Evolutionary conservation across 495 filamentous ascomycete species (phyloP).

Genomic region (Cladorrhinum samala): DNA sequence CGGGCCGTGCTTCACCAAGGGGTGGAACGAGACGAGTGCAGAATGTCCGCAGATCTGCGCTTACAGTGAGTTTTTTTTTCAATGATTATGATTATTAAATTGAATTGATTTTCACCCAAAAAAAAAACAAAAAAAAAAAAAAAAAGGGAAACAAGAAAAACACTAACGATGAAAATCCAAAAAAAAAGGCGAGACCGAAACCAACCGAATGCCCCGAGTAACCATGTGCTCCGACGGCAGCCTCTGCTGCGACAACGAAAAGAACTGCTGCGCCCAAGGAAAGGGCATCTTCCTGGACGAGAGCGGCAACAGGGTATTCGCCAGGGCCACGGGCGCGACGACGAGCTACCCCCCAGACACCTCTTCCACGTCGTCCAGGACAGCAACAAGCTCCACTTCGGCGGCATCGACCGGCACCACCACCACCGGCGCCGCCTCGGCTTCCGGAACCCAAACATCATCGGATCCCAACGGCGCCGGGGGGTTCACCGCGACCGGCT

Average conservation of each 20-base stretch:
- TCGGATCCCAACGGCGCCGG: neutral
- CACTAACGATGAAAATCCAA: neutral
- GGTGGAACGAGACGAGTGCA: constrained; percentile 9
- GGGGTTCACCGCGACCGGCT: too few relatives aligned
- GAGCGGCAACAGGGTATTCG: constrained; percentile 10
- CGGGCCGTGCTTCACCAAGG: constrained; percentile 17
- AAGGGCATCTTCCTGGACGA: constrained; percentile 22
- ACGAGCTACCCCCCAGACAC: constrained; percentile 17
- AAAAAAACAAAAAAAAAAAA: neutral
- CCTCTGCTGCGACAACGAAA: constrained; percentile 26
- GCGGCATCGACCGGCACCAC: neutral
- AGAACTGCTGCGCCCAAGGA: constrained; percentile 20
- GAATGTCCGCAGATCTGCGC: constrained; percentile 25
- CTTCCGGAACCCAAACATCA: neutral
- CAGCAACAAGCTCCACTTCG: neutral
- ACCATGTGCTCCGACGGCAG: constrained; percentile 20
- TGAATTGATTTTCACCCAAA: too few relatives aligned
- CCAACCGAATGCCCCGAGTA: constrained; percentile 19
- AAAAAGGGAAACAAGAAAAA: neutral
- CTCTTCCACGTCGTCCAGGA: neutral
- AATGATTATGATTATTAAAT: too few relatives aligned
- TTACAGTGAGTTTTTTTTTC: constrained; percentile 20
- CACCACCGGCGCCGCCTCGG: neutral
- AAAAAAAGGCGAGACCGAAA: constrained; percentile 6
- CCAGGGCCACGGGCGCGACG: constrained; percentile 5